These are phyloP conservation scores for Daldinia bambusicola DNA, from an alignment of 495 filamentous ascomycete species.

Conservation along the genomic window DNA sequence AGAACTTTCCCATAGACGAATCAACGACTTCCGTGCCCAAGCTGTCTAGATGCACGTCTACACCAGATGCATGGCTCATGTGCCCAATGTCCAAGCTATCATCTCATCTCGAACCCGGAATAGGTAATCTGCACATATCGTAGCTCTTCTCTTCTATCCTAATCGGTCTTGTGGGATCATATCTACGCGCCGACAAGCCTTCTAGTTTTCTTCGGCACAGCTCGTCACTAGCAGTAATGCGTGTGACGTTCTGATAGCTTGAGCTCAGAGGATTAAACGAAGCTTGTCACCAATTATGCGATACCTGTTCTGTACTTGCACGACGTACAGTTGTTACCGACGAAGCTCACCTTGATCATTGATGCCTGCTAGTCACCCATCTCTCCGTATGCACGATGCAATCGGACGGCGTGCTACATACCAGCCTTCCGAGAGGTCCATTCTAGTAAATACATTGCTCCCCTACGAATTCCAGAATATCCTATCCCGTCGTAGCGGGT, in stretches of 20 bases:
- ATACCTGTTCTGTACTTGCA: constrained; percentile 2
- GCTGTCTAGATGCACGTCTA: neutral
- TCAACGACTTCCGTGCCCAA: constrained; percentile 4
- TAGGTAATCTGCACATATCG: constrained; percentile 36
- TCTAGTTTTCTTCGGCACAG: constrained; percentile 29
- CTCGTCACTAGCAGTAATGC: constrained; percentile 38
- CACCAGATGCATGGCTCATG: constrained; percentile 16
- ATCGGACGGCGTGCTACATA: constrained; percentile 8
- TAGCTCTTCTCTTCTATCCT: constrained; percentile 39
- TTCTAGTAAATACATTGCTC: neutral
- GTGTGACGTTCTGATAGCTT: constrained; percentile 25
- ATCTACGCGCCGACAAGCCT: constrained; percentile 45
- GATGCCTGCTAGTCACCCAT: constrained; percentile 20
- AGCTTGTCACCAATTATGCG: constrained; percentile 4
- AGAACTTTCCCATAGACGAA: constrained; percentile 30
- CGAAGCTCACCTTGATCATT: constrained; percentile 7
- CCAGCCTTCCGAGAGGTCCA: constrained; percentile 2
- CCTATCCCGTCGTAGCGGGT: constrained; percentile 16
- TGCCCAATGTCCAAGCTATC: constrained; percentile 13
- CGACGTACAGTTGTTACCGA: constrained; percentile 11
- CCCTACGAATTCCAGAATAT: constrained; percentile 13
- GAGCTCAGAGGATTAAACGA: constrained; percentile 9
- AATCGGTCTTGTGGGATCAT: constrained; percentile 32
- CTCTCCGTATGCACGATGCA: constrained; percentile 20
- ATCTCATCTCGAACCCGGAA: constrained; percentile 32